Evolutionary conservation across 179 eudicot genomes (phyloP), one percentile per base, ranked within the genome.

Genomic region (Corrigiola litoralis): DNA sequence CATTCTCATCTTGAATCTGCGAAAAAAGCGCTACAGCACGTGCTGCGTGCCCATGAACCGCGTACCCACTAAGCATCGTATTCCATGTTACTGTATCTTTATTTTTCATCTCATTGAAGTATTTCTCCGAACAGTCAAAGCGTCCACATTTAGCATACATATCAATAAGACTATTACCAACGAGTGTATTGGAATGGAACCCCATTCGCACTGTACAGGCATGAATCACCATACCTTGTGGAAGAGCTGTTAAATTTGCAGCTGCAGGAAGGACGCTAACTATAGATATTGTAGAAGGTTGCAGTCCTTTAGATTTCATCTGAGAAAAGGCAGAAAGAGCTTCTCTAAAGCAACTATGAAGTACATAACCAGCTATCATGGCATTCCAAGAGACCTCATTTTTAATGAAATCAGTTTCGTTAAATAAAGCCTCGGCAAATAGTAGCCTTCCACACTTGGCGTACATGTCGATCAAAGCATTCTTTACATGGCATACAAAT

Each of bases 401-500:
- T 67, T 66, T 73, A 16, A 21, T 31, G 40, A 72, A 77, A 27
- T 70, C 71, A 10, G 52, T 55, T 65, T 72, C 77, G 46, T 67
- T 58, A 58, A 87, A 85, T 52, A 87, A 72, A 1, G 49, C 68
- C 77, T 85, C 88, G 21, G 88, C 88, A 6, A 61, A 57, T 4
- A 69, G 36, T 47, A 87, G 64, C 61, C 67, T 67, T 69, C 79
- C 66, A 54, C 83, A 85, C 77, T 87, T 87, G 21, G 84, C 80
- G 71, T 85, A 87, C 95, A 87, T 83, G 77, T 85, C 88, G 62
- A 85, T 78, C 40, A 87, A 71, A 72, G 95, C 79, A 73, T 87
- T 87, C 52, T 61, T 83, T 42, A 87, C 85, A 63, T 83, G 83
- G 34, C 68, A 67, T 33, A 85, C 85, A 36, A 67, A 78, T 18